These are phyloP conservation scores for Suhomyces yuchorum DNA, from an alignment of 1,139 yeast genomes.

Conservation along the genomic window DNA sequence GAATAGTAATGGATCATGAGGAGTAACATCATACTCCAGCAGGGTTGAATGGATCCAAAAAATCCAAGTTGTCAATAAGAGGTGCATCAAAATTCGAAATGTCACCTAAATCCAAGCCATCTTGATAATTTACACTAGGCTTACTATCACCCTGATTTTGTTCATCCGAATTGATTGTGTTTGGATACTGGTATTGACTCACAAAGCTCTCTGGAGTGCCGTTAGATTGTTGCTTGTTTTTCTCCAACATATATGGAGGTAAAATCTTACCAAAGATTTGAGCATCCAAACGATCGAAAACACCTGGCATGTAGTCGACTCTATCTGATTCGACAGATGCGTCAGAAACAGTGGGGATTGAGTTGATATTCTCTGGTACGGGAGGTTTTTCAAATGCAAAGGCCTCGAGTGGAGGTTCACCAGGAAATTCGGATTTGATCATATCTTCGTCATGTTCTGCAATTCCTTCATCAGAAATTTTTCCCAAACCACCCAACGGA, in stretches of 20 bases:
- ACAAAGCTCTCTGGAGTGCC: background rate
- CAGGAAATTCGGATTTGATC: background rate
- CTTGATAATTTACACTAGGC: background rate
- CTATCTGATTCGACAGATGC: slow-evolving; percentile 8
- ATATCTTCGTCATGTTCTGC: background rate
- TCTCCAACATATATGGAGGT: slow-evolving; percentile 78
- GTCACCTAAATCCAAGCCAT: slow-evolving; percentile 11
- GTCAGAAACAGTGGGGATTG: slow-evolving; percentile 6
- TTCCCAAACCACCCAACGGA: slow-evolving; percentile 3
- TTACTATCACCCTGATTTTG: background rate
- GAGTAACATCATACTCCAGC: background rate
- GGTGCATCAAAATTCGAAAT: slow-evolving; percentile 26
- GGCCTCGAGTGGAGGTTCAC: background rate
- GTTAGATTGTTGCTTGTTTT: slow-evolving; percentile 19
- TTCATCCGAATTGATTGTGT: background rate
- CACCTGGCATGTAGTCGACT: slow-evolving; percentile 66
- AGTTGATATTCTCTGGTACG: background rate
- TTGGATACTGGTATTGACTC: background rate
- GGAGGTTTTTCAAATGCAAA: background rate
- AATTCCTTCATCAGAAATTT: slow-evolving; percentile 2
- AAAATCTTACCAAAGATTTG: slow-evolving; percentile 80
- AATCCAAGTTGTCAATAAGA: slow-evolving; percentile 19
- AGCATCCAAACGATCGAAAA: slow-evolving; percentile 79
- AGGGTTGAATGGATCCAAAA: slow-evolving; percentile 17
- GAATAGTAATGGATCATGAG: background rate